These are phyloP conservation scores for Actinomortierella ambigua DNA, from an alignment of 371 early-diverging fungal genomes.

Conservation along the genomic window DNA sequence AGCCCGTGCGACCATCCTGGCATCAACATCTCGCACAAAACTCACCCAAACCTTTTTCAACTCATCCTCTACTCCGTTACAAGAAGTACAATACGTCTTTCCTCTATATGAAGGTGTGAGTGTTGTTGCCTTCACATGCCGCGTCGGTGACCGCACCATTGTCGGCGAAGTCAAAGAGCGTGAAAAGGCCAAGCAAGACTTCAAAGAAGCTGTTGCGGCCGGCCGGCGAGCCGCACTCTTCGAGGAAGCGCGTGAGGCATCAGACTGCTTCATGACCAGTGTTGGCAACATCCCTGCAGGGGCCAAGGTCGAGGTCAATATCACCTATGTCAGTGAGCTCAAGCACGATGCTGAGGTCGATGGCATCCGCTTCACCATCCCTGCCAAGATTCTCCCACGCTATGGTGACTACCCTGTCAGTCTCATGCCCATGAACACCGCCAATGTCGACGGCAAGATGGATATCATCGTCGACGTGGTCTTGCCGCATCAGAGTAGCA, in stretches of 20 bases:
- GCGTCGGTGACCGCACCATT: slow-evolving; percentile 18
- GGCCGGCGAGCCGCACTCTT: slow-evolving; percentile 17
- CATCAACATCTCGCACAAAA: slow-evolving; percentile 7
- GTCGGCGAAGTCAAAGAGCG: slow-evolving; percentile 24
- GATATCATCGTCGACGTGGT: slow-evolving; percentile 15
- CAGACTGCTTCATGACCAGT: slow-evolving; percentile 22
- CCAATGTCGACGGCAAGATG: slow-evolving; percentile 9
- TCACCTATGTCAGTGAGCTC: slow-evolving; percentile 51
- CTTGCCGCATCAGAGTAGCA: not conserved
- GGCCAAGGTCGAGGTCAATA: slow-evolving; percentile 34
- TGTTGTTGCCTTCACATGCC: slow-evolving; percentile 19
- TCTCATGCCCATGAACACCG: slow-evolving; percentile 8
- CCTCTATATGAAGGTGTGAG: slow-evolving; percentile 23
- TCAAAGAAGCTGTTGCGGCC: slow-evolving; percentile 14
- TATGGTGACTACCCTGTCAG: slow-evolving; percentile 30
- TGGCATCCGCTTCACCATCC: slow-evolving; percentile 50
- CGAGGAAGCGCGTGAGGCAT: slow-evolving; percentile 11
- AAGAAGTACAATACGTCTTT: slow-evolving; percentile 14
- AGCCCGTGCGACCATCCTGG: slow-evolving; percentile 17
- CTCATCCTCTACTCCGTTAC: slow-evolving; percentile 6
- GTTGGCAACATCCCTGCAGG: slow-evolving; percentile 22
- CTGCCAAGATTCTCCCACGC: slow-evolving; percentile 45
- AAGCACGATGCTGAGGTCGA: slow-evolving; percentile 49
- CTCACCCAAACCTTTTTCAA: slow-evolving; percentile 21
- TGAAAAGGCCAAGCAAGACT: slow-evolving; percentile 13